Evolutionary conservation across 257 asterid genomes (phyloP).

Genomic region (Ilex aquifolium): DNA sequence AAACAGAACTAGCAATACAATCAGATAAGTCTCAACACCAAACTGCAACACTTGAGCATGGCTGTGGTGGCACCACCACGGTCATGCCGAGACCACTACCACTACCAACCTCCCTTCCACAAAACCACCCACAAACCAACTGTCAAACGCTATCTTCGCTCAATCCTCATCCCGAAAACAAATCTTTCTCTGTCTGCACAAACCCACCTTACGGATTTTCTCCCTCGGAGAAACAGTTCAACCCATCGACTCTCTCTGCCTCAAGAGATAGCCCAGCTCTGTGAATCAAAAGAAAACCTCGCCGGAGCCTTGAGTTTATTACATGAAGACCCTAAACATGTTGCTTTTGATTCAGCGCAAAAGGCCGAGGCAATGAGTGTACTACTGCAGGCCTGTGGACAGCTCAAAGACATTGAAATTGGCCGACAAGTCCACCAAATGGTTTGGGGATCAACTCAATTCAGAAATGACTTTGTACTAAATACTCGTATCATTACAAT

Average conservation of each 20-base stretch:
- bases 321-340: constrained; percentile 3
- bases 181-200: constrained; percentile 1
- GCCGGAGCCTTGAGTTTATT: constrained; percentile 11
- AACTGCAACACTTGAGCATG: background rate
- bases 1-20: too few species aligned
- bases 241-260: constrained; percentile 6
- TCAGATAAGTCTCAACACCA: too few species aligned
- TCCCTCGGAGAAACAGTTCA: background rate
- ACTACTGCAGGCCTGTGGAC: constrained; percentile 23
- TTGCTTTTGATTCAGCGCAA: constrained; percentile 9
- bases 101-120: constrained; percentile 5
- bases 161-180: constrained; percentile 6
- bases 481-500: constrained; percentile 22
- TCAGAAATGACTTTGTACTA: constrained; percentile 13
- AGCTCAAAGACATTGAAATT: constrained; percentile 9
- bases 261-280: constrained; percentile 19
- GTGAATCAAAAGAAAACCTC: constrained; percentile 9
- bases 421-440: constrained; percentile 21
- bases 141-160: too few species aligned
- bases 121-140: background rate
- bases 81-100: background rate
- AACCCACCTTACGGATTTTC: background rate
- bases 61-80: constrained; percentile 9
- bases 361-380: constrained; percentile 15
- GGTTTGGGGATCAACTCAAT: constrained; percentile 8